Evolutionary conservation across 306 rosid genomes (phyloP).

Genomic region (Quercus aquifolioides): DNA sequence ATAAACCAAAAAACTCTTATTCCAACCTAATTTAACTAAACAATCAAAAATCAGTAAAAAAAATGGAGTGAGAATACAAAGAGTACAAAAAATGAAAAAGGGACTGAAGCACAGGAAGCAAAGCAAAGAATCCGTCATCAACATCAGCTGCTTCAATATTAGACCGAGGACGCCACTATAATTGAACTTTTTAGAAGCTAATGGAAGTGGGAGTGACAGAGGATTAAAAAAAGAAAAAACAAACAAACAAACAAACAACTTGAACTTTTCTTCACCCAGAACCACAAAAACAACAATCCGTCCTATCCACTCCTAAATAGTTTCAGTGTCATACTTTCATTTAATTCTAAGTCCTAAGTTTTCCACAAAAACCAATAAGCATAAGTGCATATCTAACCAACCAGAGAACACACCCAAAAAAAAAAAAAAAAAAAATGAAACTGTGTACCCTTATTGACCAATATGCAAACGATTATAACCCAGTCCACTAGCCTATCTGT

Average conservation of each 20-base stretch:
- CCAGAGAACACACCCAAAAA: neutral
- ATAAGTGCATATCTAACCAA: neutral
- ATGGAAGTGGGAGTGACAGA: neutral
- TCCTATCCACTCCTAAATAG: neutral
- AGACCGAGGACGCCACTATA: neutral
- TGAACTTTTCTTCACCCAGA: neutral
- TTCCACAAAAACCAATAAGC: neutral
- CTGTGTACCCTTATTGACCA: neutral
- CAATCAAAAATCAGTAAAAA: neutral
- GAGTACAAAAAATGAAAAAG: neutral
- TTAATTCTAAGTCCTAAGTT: neutral
- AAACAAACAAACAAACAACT: neutral
- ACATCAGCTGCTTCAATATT: neutral
- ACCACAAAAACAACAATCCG: neutral
- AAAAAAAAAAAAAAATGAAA: neutral
- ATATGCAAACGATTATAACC: neutral
- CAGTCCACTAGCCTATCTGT: neutral
- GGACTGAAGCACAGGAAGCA: neutral
- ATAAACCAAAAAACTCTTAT: neutral
- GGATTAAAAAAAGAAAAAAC: too few relatives aligned
- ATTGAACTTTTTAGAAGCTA: neutral
- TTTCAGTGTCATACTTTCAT: too few relatives aligned
- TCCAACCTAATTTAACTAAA: neutral
- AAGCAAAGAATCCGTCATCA: neutral
- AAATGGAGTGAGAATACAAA: neutral